Base-by-base conservation (phyloP, 345 rosid genomes). In the Melaleuca alternifolia region DNA sequence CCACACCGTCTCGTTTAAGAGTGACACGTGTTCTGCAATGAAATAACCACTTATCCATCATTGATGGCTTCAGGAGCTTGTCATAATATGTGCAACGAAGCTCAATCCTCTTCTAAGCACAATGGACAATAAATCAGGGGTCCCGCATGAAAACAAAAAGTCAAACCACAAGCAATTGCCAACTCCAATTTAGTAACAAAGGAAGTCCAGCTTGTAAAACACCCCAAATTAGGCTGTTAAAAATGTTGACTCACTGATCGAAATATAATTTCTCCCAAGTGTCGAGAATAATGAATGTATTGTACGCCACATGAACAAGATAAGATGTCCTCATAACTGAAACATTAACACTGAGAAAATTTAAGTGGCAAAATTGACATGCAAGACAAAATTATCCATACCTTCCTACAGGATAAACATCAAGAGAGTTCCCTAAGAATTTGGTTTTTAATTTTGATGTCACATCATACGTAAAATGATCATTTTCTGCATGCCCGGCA, bases 401-500 rank as follows among this genome's bases (percentile, higher is more conserved):
- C 95, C 97, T 93, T 89, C 97, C 97, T 89, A 94, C 92, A 87
- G 97, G 97, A 51, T 93, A 94, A 79, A 94, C 91, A 85, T 93
- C 95, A 84, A 93, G 79, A 65, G 97, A 94, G 91, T 94, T 94
- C 41, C 97, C 97, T 89, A 94, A 88, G 65, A 93, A 94, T 90
- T 95, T 95, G 53, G 99, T 96, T 92, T 95, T 96, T 88, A 96
- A 89, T 91, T 95, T 96, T 82, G 98, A 96, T 33, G 98, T 93
- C 86, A 95, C 89, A 77, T 95, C 96, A 87, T 96, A 95, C 12
- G 89, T 93, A 88, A 96, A 96, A 89, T 95, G 98, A 48, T 97
- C 96, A 85, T 93, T 96, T 92, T 96, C 98, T 30, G 96, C 98
- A 86, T 96, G 99, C 50, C 96, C 99, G 50, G 96, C 97, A 93